Evolutionary conservation across 2,329 filamentous ascomycete species (phyloP).

Genomic region (Ustulina deusta): DNA sequence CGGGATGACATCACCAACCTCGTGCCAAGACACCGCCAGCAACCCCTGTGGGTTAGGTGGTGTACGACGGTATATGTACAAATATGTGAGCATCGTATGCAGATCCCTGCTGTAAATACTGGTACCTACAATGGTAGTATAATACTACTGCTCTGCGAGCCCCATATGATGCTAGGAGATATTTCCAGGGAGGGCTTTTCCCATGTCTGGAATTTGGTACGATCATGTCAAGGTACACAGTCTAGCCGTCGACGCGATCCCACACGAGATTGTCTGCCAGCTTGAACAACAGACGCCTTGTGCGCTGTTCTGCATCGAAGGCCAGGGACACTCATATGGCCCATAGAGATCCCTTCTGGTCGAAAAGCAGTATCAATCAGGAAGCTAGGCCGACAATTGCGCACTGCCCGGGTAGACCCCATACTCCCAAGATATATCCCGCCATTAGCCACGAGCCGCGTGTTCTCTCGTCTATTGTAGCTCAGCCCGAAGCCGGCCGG

Average conservation of each 20-base stretch:
- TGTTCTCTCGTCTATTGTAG: neutral
- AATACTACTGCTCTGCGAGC: no score
- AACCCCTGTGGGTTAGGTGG: no score
- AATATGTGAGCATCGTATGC: neutral
- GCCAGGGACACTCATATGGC: neutral
- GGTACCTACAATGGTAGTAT: no score
- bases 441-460: constrained; percentile 13
- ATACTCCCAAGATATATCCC: neutral
- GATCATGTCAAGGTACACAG: no score
- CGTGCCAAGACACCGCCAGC: neutral
- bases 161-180: no score
- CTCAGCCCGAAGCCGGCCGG: neutral
- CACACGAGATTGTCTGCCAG: no score
- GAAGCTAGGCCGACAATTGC: neutral
- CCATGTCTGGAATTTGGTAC: no score
- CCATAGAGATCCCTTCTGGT: neutral
- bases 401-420: neutral
- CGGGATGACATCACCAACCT: neutral
- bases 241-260: no score
- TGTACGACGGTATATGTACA: neutral
- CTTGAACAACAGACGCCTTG: no score
- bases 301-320: neutral
- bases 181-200: no score
- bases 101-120: no score
- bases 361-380: neutral